Percentiles rank a stretch among this genome's conserved stretches.
These are phyloP conservation scores for Myxozyma sirexii DNA, from an alignment of 805 yeast species.

Conservation along the genomic window DNA sequence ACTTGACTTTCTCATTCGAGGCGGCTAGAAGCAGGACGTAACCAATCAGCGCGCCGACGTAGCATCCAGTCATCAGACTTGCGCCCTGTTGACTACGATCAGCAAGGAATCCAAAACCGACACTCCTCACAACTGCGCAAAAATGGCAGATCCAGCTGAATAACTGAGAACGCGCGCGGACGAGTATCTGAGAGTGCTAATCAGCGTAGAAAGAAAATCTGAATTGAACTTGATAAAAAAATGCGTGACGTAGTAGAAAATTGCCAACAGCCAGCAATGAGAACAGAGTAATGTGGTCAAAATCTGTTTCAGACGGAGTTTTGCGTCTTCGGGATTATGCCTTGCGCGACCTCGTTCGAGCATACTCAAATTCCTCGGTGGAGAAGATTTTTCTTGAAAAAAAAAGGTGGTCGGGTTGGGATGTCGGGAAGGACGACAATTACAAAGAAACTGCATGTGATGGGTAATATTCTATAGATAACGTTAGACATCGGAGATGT, in stretches of 20 bases:
- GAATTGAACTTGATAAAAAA: background rate
- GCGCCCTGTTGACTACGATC: slow-evolving; percentile 53
- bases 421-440: background rate
- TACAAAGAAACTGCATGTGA: slow-evolving; percentile 5
- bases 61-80: slow-evolving; percentile 34
- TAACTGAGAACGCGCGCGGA: slow-evolving; percentile 72
- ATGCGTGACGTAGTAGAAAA: slow-evolving; percentile 6
- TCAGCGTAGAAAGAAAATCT: slow-evolving; percentile 60
- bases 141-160: slow-evolving; percentile 86
- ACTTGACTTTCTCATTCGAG: slow-evolving; percentile 42
- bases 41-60: slow-evolving; percentile 53
- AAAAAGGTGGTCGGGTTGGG: background rate
- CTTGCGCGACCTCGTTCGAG: slow-evolving; percentile 12
- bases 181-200: slow-evolving; percentile 62
- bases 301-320: background rate
- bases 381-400: background rate
- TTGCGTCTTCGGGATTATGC: slow-evolving; percentile 9
- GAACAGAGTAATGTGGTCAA: background rate
- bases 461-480: background rate
- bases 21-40: slow-evolving; percentile 57
- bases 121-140: slow-evolving; percentile 66
- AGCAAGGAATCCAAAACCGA: slow-evolving; percentile 61
- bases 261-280: slow-evolving; percentile 5
- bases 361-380: background rate
- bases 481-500: background rate